Evolutionary conservation across 306 rosid genomes (phyloP).

Genomic region (Chamaecrista fasciculata): DNA sequence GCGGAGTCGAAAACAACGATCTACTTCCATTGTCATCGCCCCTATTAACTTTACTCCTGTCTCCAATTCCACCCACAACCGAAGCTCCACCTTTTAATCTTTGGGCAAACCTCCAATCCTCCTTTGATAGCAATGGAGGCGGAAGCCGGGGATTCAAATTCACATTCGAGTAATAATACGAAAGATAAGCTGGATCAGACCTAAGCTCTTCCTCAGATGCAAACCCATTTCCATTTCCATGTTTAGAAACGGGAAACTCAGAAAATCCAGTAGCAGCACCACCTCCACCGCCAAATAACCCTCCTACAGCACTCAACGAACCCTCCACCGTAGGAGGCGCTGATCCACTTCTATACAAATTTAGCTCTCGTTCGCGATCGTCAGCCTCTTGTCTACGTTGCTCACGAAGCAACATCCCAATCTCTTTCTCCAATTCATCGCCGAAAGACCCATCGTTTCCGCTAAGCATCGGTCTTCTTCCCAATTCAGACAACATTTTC

Average conservation of each 20-base stretch:
- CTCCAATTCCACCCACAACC: constrained; percentile 83
- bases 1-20: constrained; percentile 64
- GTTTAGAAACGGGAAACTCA: constrained; percentile 49
- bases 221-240: constrained; percentile 69
- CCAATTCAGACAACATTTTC: constrained; percentile 80
- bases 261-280: constrained; percentile 23
- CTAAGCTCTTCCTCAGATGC: constrained; percentile 80
- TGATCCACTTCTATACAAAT: constrained; percentile 81
- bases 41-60: constrained; percentile 61
- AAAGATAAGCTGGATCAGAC: constrained; percentile 88
- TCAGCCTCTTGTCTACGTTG: constrained; percentile 74
- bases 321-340: constrained; percentile 95
- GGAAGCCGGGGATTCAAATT: constrained; percentile 87
- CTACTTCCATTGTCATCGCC: constrained; percentile 57
- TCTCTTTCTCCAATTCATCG: constrained; percentile 85
- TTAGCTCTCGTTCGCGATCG: constrained; percentile 70
- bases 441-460: constrained; percentile 80
- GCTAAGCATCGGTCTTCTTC: constrained; percentile 71
- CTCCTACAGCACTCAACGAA: constrained; percentile 77
- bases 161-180: constrained; percentile 76
- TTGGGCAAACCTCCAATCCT: constrained; percentile 82
- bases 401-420: constrained; percentile 78
- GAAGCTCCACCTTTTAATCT: constrained; percentile 71
- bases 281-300: constrained; percentile 43
- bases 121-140: constrained; percentile 82